Evolutionary conservation across 345 rosid species (phyloP).

Genomic region (Eucalyptus virginea): DNA sequence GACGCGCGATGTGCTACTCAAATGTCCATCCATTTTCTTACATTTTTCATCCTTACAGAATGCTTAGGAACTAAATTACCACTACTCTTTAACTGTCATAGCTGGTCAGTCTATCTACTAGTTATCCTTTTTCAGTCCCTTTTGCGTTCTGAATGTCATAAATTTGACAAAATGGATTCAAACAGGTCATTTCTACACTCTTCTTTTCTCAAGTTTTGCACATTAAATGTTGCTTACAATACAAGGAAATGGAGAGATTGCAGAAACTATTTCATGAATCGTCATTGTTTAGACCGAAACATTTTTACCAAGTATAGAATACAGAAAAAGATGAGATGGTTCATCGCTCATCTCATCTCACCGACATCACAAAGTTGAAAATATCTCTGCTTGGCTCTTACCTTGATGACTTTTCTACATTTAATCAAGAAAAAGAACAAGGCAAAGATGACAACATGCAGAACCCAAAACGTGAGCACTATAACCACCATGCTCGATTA

Average conservation of each 20-base stretch:
- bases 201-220: neutral
- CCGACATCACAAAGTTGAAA: neutral
- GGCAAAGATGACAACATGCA: neutral
- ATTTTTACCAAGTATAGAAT: neutral
- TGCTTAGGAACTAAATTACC: neutral
- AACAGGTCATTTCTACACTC: neutral
- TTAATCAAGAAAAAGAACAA: neutral
- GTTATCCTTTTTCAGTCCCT: neutral
- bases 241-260: neutral
- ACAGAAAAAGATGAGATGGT: neutral
- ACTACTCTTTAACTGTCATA: neutral
- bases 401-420: neutral
- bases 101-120: neutral
- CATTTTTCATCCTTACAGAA: neutral
- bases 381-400: neutral
- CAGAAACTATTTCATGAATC: neutral
- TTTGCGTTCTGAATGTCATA: neutral
- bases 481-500: neutral
- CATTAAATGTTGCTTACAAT: neutral
- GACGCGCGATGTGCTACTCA: neutral
- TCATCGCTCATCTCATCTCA: neutral
- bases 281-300: neutral
- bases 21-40: neutral
- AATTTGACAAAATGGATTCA: neutral
- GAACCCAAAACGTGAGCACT: neutral